A percentile compares a stretch with the other conserved stretches of the same genome.
These are phyloP conservation scores for Xylaria sp. DNA, from an alignment of 2,329 filamentous ascomycete species.

Conservation along the genomic window DNA sequence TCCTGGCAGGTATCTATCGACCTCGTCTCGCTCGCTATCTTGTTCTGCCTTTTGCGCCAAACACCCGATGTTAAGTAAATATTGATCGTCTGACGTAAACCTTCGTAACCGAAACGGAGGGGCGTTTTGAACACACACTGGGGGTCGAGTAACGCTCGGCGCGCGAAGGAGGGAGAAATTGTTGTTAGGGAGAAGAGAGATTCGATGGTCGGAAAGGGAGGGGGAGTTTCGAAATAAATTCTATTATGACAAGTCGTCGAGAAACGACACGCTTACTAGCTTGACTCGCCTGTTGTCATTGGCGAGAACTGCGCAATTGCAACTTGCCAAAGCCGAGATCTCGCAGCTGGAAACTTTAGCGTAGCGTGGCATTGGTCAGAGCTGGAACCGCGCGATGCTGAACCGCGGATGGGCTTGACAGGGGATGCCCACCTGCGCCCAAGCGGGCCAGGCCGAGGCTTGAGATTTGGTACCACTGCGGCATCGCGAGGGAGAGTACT, in stretches of 20 bases:
- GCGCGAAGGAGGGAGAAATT: neutral
- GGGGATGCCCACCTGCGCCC: conserved; percentile 16
- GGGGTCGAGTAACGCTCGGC: neutral
- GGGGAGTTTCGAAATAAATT: neutral
- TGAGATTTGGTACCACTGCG: neutral
- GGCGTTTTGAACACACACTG: neutral
- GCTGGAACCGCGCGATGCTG: neutral
- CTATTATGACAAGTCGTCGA: neutral
- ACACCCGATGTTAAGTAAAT: neutral
- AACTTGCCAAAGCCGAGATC: conserved; percentile 6
- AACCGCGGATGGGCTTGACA: conserved; percentile 15
- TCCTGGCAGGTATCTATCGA: neutral
- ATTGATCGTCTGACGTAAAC: neutral
- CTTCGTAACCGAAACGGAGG: neutral
- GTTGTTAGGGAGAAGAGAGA: neutral
- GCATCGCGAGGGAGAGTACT: neutral
- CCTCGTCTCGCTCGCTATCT: neutral
- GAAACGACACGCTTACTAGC: neutral
- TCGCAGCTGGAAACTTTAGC: conserved; percentile 8
- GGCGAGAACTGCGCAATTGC: conserved; percentile 6
- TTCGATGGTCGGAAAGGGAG: neutral
- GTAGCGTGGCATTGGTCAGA: conserved; percentile 15
- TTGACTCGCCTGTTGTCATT: neutral
- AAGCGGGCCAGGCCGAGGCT: conserved; percentile 24
- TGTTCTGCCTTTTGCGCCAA: neutral